Percentiles rank a stretch among this genome's conserved stretches.
phyloP scores from a whole-genome alignment of 169 alveolate species.

The Cryptosporidium canis region DNA sequence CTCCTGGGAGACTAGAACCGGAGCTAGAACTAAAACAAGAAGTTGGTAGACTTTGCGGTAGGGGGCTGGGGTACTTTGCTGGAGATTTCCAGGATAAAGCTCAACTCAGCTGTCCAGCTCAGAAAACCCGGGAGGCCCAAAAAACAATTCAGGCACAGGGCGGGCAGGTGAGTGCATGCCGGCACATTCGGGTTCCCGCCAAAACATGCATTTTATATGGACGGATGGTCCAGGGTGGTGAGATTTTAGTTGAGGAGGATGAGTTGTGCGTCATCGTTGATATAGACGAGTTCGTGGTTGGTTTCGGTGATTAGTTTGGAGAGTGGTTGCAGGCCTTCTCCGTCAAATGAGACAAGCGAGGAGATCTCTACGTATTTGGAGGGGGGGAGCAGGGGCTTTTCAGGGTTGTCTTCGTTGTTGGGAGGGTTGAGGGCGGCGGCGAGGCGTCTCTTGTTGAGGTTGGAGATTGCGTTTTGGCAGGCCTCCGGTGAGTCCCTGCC shows the following conservation, averaged over 20 bases:
- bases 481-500: constrained; percentile 82
- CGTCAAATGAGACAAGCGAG: constrained; percentile 72
- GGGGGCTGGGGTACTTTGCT: no score
- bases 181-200: background rate
- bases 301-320: background rate
- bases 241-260: no score
- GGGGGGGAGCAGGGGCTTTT: background rate
- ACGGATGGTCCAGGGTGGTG: no score
- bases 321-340: constrained; percentile 51
- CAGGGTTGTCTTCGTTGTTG: background rate
- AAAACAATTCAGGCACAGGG: no score
- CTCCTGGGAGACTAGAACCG: no score
- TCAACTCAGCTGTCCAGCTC: no score
- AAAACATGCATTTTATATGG: background rate
- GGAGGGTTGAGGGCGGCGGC: background rate
- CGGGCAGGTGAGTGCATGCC: no score
- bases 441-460: background rate
- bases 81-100: no score
- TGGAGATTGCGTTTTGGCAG: constrained; percentile 28
- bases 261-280: background rate
- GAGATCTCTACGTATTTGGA: constrained; percentile 67
- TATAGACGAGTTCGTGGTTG: background rate
- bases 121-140: no score
- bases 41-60: no score
- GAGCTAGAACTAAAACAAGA: no score